Evolutionary conservation across 2,329 filamentous ascomycete genomes (phyloP).

Genomic region (Sordariomycetes sp.): DNA sequence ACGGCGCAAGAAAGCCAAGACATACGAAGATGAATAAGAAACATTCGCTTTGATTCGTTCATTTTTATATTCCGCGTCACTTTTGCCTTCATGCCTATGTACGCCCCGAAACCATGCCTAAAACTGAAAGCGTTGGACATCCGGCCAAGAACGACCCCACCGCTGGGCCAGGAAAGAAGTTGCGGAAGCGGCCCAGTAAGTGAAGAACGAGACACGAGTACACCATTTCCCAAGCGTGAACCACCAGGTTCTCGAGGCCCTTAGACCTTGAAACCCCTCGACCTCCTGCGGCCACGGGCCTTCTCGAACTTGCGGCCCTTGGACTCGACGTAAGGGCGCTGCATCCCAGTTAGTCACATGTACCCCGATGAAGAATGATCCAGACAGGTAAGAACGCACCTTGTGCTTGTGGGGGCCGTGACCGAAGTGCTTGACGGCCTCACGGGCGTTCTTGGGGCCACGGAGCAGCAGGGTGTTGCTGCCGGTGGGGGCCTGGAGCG

Average conservation of each 20-base stretch:
- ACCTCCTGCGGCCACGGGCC: constrained; percentile 97
- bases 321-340: constrained; percentile 95
- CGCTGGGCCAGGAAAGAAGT: not conserved
- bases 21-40: not conserved
- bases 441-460: constrained; percentile 95
- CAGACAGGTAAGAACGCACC: constrained; percentile 37
- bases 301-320: constrained; percentile 99
- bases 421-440: constrained; percentile 99
- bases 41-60: not conserved
- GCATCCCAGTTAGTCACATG: constrained; percentile 20
- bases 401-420: constrained; percentile 97
- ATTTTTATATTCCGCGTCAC: not conserved
- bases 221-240: constrained; percentile 4
- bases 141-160: constrained; percentile 3
- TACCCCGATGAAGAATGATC: not conserved
- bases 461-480: constrained; percentile 95
- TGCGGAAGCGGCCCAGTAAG: not conserved
- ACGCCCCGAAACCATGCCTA: constrained; percentile 5
- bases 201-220: constrained; percentile 7
- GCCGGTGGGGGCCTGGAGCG: constrained; percentile 87
- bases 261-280: constrained; percentile 99
- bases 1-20: constrained; percentile 41
- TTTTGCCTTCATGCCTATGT: constrained; percentile 6
- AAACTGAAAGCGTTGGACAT: not conserved
- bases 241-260: constrained; percentile 18